A percentile compares a stretch with the other conserved stretches of the same genome.
Conservation (phyloP, 176 grass and related monocot genomes). For the Avena insularis region DNA sequence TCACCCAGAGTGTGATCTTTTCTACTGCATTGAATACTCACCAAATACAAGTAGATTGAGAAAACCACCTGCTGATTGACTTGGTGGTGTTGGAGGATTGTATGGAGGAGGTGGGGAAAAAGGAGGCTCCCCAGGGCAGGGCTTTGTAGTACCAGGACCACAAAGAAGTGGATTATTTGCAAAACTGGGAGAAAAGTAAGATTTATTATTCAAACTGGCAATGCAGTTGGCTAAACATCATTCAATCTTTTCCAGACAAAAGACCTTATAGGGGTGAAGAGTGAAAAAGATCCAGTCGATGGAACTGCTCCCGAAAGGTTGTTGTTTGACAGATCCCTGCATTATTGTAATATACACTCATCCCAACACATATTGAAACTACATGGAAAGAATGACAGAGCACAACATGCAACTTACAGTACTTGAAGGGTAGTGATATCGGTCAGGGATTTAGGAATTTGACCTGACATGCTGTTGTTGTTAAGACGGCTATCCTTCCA, state of each 20-base stretch:
- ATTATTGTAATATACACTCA: constrained; percentile 36
- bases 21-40: constrained; percentile 16
- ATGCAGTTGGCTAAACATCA: constrained; percentile 17
- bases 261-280: constrained; percentile 88
- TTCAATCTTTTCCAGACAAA: constrained; percentile 24
- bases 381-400: constrained; percentile 18
- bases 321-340: constrained; percentile 82
- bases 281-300: constrained; percentile 70
- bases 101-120: constrained; percentile 63
- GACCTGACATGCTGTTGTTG: constrained; percentile 68
- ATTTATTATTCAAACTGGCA: constrained; percentile 23
- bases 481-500: constrained; percentile 82
- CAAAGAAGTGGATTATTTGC: constrained; percentile 63
- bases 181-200: constrained; percentile 65
- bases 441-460: constrained; percentile 67
- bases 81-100: constrained; percentile 53
- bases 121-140: constrained; percentile 60
- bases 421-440: constrained; percentile 72
- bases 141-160: constrained; percentile 60
- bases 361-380: constrained; percentile 33
- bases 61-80: constrained; percentile 47
- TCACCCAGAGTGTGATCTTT: constrained; percentile 9
- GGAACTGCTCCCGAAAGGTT: constrained; percentile 70
- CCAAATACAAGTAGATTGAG: constrained; percentile 31
- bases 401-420: constrained; percentile 62